Base-by-base conservation (phyloP, 208 protist species). In the Acanthamoeba divionensis region DNA sequence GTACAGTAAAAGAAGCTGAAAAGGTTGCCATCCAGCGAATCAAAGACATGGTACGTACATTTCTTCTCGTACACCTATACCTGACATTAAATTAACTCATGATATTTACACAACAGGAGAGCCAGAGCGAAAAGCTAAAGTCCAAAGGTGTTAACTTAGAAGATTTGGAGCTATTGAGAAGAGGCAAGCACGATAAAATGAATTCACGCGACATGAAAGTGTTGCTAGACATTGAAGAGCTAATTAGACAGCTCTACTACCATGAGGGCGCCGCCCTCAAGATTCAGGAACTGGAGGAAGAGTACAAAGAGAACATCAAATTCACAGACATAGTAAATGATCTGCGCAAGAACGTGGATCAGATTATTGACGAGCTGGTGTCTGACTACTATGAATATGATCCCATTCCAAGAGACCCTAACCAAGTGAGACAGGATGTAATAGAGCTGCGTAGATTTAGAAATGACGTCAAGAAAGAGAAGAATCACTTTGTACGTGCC, bases 251-350 rank as follows among this genome's bases (percentile, higher is more conserved):
- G 52, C 45, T 85, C 75, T 85, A 65, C 75, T 85, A 31, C 33
- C 75, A 65, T 36, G 38, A 21, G n/a, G 75, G 75, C 52, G 15
- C 75, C 26, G 47, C 75, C 75, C n/a, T 85, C 52, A 21, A 85
- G 15, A 45, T 85, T 29, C 26, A 85, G 12, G 75, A 85, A 12
- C 24, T 85, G 21, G 69, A 79, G 69, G 75, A 85, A 45, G 75
- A 85, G 75, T 55, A 85, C 75, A 69, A 55, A 18, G 75, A 85
- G n/a, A 85, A 85, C 54, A 55, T 85, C 52, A 33, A 65, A 21
- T 85, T 85, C 33, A 50, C 65, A 38, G 75, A 85, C 52, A 65
- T 65, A n/a, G 75, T 85, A 36, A 85, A 85, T 55, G 75, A 85
- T 55, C 52, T 85, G 52, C 75, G 75, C 75, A 65, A 85, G 75